A percentile compares a stretch with the other conserved stretches of the same genome.
Evolutionary conservation across 2,329 filamentous ascomycete genomes (phyloP).

Genomic region (Teratosphaeria destructans): DNA sequence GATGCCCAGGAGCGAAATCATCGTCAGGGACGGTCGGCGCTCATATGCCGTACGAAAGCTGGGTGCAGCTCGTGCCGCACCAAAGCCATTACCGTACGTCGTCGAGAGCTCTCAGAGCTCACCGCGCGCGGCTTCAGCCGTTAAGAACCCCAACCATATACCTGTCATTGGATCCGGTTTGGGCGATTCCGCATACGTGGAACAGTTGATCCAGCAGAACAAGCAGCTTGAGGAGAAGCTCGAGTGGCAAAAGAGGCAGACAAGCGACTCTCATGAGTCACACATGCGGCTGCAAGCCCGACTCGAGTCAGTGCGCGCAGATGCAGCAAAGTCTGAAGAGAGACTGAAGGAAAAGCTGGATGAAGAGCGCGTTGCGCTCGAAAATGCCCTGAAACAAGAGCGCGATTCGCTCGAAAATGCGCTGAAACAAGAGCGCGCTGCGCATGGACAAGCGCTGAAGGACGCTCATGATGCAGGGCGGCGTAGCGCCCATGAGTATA

Average conservation of each 20-base stretch:
- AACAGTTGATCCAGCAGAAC: not conserved
- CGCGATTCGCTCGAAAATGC: no score
- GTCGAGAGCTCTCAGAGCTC: not conserved
- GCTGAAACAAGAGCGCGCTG: not conserved
- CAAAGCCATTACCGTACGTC: not conserved
- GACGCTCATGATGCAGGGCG: not conserved
- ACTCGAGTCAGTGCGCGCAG: not conserved
- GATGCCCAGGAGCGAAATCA: not conserved
- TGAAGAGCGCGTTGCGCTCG: no score
- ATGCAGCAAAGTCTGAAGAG: not conserved
- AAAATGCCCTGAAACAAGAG: no score
- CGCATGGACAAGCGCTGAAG: not conserved
- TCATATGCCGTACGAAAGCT: not conserved
- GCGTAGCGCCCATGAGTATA: not conserved
- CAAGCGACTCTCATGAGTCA: not conserved
- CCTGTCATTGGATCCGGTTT: not conserved
- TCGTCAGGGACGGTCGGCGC: not conserved
- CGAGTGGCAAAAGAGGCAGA: not conserved
- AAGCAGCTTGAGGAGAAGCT: not conserved
- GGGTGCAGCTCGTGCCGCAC: not conserved
- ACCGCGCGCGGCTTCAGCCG: not conserved
- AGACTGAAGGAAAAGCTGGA: not conserved
- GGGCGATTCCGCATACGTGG: not conserved
- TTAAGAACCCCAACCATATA: not conserved
- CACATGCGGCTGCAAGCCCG: not conserved